Base-by-base conservation (phyloP, 2,329 filamentous ascomycete genomes). In the Fonsecaea nubica region DNA sequence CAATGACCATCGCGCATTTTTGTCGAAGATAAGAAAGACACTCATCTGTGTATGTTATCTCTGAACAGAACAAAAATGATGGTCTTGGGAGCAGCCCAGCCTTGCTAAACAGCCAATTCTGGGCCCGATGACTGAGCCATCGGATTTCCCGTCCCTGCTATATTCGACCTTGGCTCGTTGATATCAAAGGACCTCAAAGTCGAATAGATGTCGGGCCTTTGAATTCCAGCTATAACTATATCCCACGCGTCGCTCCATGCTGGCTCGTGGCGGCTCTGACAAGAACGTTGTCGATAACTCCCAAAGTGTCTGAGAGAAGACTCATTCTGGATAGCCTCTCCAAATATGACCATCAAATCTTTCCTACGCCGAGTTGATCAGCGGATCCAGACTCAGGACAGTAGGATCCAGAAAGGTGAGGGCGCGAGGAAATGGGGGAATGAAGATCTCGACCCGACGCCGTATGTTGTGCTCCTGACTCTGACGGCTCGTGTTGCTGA, bases 401-500 rank as follows among this genome's bases (percentile, higher is more conserved):
- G 45, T 21, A 50, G 45, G 21, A 50, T 50, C 21, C 45, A 50
- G 18, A 50, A 50, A 9, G 25, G 10, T 5, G 45, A 50, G 1
- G 45, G 45, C 18, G 30, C 45, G 18, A 50, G 45, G 21, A 50
- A 13, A 50, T 50, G 45, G 45, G 45, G 42, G 21, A 61, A 36
- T 40, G 36, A 61, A 61, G 58, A 61, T 38, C 33, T 61, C 15
- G 35, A 45, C n/a, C 78, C 79, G 0, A 79, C 78, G 13, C 76
- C 77, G 69, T 71, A 42, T 62, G 72, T 32, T 65, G 67, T 30
- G 10, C 15, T 21, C 21, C 6, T 50, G 8, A 5, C 18, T 50
- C 5, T 50, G 45, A 50, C 45, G 3, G 25, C 45, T 50, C 8
- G 10, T 50, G 21, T 50, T 13, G 4, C 45, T 50, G 21, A 50